Evolutionary conservation across 495 filamentous ascomycete genomes (phyloP).

Genomic region (Hyaloscypha hepaticicola): DNA sequence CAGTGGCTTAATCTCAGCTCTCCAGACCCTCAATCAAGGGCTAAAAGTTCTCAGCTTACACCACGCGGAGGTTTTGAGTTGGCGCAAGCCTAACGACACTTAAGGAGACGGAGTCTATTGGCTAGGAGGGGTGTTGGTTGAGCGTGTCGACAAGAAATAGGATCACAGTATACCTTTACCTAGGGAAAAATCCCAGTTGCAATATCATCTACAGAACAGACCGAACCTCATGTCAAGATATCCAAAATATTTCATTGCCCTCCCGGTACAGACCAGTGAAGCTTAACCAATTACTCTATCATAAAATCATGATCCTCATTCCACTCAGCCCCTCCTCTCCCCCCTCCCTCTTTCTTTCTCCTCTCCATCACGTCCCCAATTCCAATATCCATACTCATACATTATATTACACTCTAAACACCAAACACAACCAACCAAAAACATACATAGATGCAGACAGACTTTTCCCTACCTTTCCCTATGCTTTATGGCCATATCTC

Average conservation of each 20-base stretch:
- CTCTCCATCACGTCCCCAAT: too few species aligned
- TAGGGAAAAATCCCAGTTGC: neutral
- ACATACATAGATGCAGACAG: too few species aligned
- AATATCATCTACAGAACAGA: neutral
- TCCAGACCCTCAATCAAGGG: too few species aligned
- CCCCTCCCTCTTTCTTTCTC: neutral
- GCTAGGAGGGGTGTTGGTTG: too few species aligned
- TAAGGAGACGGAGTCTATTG: too few species aligned
- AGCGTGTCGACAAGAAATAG: too few species aligned
- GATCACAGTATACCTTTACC: too few species aligned
- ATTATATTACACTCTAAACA: neutral
- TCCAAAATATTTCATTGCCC: neutral
- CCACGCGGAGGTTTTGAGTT: too few species aligned
- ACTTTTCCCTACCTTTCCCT: neutral
- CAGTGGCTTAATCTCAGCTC: too few species aligned
- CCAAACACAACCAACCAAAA: too few species aligned
- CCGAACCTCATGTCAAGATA: neutral
- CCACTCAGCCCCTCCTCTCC: neutral
- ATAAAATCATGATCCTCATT: neutral
- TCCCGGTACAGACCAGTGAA: neutral
- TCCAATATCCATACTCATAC: neutral
- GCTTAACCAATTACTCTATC: neutral
- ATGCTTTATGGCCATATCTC: neutral
- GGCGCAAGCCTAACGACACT: too few species aligned
- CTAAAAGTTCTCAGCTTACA: too few species aligned